Percentiles rank a stretch among this genome's conserved stretches.
phyloP scores from a whole-genome alignment of 257 asterid genomes.

The Solanum peruvianum region DNA sequence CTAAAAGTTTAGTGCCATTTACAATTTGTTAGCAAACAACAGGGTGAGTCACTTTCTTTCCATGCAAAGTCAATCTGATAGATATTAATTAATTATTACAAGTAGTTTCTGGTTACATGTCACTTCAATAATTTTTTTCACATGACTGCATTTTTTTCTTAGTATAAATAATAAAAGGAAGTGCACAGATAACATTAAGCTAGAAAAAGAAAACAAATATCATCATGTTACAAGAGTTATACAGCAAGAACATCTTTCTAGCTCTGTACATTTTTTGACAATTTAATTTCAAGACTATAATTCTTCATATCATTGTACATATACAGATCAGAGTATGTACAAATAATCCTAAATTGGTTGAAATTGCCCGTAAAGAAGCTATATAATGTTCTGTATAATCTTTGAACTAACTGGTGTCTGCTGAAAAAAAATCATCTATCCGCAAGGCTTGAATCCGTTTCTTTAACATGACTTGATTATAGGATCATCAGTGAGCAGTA shows the following conservation, averaged over 20 bases:
- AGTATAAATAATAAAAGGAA: too few relatives aligned
- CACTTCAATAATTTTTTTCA: not conserved
- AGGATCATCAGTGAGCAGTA: not conserved
- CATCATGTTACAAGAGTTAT: not conserved
- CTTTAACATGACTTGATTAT: not conserved
- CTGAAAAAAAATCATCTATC: not conserved
- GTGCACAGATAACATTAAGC: not conserved
- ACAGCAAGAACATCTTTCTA: not conserved
- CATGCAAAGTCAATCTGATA: not conserved
- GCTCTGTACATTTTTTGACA: not conserved
- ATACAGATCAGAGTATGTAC: not conserved
- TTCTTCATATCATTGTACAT: not conserved
- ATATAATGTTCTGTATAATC: not conserved
- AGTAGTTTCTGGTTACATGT: not conserved
- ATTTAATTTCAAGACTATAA: not conserved
- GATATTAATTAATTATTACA: not conserved
- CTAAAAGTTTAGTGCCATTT: not conserved
- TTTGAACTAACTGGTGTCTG: not conserved
- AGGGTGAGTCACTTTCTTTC: not conserved
- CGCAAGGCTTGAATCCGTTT: not conserved
- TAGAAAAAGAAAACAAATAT: not conserved
- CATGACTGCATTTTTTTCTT: not conserved
- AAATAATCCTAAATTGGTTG: not conserved
- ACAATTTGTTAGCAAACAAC: not conserved
- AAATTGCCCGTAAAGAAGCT: not conserved